Conservation (phyloP, 192 early-diverging fungal species). For the Spinellus fusiger region DNA sequence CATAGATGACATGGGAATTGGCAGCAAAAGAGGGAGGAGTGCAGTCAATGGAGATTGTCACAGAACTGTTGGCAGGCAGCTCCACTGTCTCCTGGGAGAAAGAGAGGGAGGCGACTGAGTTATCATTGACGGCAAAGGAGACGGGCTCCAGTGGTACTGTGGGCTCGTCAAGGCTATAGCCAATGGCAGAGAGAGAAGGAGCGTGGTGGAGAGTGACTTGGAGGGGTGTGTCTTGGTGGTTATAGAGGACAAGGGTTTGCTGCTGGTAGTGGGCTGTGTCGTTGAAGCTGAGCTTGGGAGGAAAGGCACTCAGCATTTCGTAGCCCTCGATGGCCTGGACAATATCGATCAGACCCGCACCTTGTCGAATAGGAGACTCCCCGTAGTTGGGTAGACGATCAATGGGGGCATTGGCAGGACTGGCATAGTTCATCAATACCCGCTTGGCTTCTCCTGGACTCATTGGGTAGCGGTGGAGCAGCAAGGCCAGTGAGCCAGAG, state of each 20-base stretch:
- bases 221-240: constrained; percentile 23
- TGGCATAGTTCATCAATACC: constrained; percentile 24
- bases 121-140: background rate
- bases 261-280: constrained; percentile 30
- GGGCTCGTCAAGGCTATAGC: constrained; percentile 22
- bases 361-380: constrained; percentile 34
- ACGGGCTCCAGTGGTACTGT: constrained; percentile 10
- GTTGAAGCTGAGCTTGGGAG: constrained; percentile 41
- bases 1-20: constrained; percentile 28
- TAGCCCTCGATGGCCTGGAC: constrained; percentile 29
- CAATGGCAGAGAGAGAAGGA: constrained; percentile 28
- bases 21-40: constrained; percentile 22
- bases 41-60: constrained; percentile 2
- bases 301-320: constrained; percentile 20
- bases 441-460: constrained; percentile 8
- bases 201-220: constrained; percentile 26
- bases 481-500: constrained; percentile 39
- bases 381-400: background rate
- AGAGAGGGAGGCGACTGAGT: background rate
- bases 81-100: constrained; percentile 2
- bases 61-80: background rate
- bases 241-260: constrained; percentile 30
- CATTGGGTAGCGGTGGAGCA: constrained; percentile 19
- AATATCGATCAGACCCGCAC: constrained; percentile 46
- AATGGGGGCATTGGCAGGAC: constrained; percentile 11